Base-by-base conservation (phyloP, 1,284 basidiomycete species). In the Puccinia triticina region DNA sequence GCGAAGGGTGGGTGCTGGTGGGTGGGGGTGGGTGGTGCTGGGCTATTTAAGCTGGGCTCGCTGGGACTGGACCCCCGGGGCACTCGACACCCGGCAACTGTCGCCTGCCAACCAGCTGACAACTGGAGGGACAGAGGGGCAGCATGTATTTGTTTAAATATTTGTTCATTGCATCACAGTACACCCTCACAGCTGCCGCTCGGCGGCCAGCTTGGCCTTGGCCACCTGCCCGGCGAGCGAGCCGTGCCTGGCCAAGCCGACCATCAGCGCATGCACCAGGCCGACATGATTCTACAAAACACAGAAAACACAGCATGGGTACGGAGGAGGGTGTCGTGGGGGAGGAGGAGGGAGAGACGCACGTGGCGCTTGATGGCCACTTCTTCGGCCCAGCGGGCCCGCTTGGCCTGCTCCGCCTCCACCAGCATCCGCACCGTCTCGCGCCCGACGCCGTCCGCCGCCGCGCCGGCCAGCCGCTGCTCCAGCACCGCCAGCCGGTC, bases 211-310 rank as follows among this genome's bases (percentile, higher is more conserved):
- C 83, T 86, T 87, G 2, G 88, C 87, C 1, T 74, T 83, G 29
- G 85, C 85, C 43, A 87, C 81, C 55, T 88, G 82, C 91, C 88
- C 83, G 87, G 89, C 83, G 23, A 87, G 83, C 77, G 86, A 80
- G 0, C 91, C 92, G 5, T 89, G 89, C 85, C 92, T 92, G 29
- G 92, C 92, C 59, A 94, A 88, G 32, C 90, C 91, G 46, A 90
- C 86, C 21, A 93, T 88, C 29, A 94, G 87, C 0, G 90, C 91
- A 85, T 94, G 92, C 10, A 71, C 79, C 23, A 95, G 88, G 43
- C 94, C 93, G 67, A 94, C 89, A 86, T 94, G 92, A 85, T 94
- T 95, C 86, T 95, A 93, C 85, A 91, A 32, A 46, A 75, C 43
- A 76, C 61, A 26, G 2, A 16, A 53, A n/a, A 71, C 61, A 71